Percentiles rank a stretch among this genome's conserved stretches.
These are phyloP conservation scores for Blastocystis hominis DNA, from an alignment of 352 stramenopile species.

Conservation along the genomic window DNA sequence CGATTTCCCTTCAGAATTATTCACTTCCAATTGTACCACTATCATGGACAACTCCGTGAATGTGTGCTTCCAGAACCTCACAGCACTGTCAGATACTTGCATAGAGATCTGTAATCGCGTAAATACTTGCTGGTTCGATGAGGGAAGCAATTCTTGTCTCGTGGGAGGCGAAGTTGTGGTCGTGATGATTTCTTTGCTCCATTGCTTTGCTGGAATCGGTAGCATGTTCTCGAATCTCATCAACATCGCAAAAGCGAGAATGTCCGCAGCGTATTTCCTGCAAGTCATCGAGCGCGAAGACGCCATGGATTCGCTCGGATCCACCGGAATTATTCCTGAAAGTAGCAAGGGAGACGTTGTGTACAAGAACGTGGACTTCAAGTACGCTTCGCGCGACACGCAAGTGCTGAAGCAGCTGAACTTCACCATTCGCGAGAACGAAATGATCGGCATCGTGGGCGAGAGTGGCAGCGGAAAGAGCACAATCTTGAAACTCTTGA, in stretches of 20 bases:
- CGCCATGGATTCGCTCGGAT: too few species aligned
- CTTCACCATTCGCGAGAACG: constrained; percentile 53
- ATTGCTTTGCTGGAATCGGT: constrained; percentile 69
- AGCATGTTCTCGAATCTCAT: constrained; percentile 67
- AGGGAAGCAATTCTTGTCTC: constrained; percentile 64
- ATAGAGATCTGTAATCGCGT: not conserved
- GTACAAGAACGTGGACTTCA: constrained; percentile 62
- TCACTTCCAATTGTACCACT: not conserved
- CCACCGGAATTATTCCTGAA: too few species aligned
- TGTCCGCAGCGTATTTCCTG: constrained; percentile 30
- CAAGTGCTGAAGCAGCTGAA: constrained; percentile 60
- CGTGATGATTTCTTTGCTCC: constrained; percentile 69
- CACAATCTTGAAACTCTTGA: constrained; percentile 61
- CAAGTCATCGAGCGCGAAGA: constrained; percentile 37
- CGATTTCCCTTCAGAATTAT: not conserved
- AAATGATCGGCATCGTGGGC: constrained; percentile 62
- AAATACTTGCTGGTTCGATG: constrained; percentile 17
- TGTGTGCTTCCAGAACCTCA: constrained; percentile 19
- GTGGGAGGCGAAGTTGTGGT: constrained; percentile 68
- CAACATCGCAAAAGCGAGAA: constrained; percentile 55
- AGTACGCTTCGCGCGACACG: constrained; percentile 60
- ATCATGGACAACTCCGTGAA: not conserved
- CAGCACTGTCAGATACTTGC: not conserved
- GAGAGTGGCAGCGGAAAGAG: constrained; percentile 62
- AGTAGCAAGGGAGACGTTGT: constrained; percentile 58